Base-by-base conservation (phyloP, 2,329 filamentous ascomycete species). In the Xylariales sp. region DNA sequence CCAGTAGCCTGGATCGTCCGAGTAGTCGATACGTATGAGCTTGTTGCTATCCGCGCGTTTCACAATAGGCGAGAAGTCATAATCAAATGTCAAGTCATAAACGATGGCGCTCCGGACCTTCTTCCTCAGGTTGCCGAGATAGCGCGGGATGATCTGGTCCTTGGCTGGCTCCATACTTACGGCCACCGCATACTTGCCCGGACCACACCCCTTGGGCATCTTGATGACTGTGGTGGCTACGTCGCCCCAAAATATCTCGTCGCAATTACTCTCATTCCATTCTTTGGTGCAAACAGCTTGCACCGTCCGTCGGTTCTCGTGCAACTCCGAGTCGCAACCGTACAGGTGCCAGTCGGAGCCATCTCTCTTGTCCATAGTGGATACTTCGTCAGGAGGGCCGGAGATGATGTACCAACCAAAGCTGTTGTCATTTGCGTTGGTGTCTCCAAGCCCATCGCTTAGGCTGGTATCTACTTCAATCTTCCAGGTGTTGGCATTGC, bases 291-390 rank as follows among this genome's bases (percentile, higher is more conserved):
- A 69, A 1, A 65, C 45, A 48, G 61, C 59, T n/a, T 49, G 51
- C 4, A 65, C 50, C 0, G 58, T 64, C 2, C 65, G 62, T 2
- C 42, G 53, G 19, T 61, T 54, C 13, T 28, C 21, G 18, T 12
- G 13, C 30, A 37, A 49, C 5, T 42, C 29, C 1, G 40, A 35
- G 17, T 62, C 51, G 19, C 45, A 18, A 51, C 65, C 69, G 33
- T 62, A 62, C 6, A 71, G 21, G 12, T 65, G 65, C 65, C 60
- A 69, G 51, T 65, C 60, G 4, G 65, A 69, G 11, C 66, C 66
- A 40, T 70, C 65, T 15, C 66, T 55, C 48, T 61, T 63, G 44
- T 65, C 56, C 0, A 70, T 44, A 1, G 56, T n/a, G n/a, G n/a
- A n/a, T n/a, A n/a, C n/a, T n/a, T n/a, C n/a, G n/a, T n/a, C n/a